Evolutionary conservation across 2,329 filamentous ascomycete species (phyloP).

Genomic region (Phialemonium atrogriseum): DNA sequence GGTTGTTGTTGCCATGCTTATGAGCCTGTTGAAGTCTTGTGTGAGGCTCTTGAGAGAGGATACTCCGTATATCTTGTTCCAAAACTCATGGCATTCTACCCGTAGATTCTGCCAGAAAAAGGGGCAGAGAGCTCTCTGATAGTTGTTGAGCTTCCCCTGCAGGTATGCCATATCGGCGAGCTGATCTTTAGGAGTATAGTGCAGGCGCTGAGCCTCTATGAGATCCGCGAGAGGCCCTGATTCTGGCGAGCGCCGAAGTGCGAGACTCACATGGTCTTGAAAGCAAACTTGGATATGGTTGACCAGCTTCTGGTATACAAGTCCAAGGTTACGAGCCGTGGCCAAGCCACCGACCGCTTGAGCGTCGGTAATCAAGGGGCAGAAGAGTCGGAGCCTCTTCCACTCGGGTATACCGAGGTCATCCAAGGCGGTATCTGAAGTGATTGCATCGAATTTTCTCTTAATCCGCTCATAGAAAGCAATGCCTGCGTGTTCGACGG

Average conservation of each 20-base stretch:
- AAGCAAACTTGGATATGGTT: too few species aligned
- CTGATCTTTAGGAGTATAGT: slow-evolving; percentile 25
- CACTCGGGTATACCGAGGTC: slow-evolving; percentile 22
- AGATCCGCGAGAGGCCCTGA: neutral
- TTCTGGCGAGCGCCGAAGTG: too few species aligned
- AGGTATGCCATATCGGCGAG: slow-evolving; percentile 15
- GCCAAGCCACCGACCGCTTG: neutral
- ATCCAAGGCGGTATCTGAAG: slow-evolving; percentile 22
- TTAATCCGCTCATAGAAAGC: slow-evolving; percentile 40
- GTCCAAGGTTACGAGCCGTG: neutral
- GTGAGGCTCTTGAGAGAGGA: neutral
- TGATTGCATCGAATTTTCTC: slow-evolving; percentile 20
- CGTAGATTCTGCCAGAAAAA: slow-evolving; percentile 24
- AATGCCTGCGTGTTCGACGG: slow-evolving; percentile 41
- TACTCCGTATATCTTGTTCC: neutral
- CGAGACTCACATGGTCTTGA: too few species aligned
- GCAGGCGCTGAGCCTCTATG: slow-evolving; percentile 25
- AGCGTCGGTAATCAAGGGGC: slow-evolving; percentile 4
- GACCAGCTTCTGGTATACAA: slow-evolving; percentile 8
- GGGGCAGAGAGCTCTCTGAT: slow-evolving; percentile 26
- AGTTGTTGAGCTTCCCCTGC: slow-evolving; percentile 17
- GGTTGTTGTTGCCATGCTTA: too few species aligned
- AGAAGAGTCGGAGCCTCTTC: slow-evolving; percentile 15
- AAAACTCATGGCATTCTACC: neutral
- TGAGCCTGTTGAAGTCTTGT: neutral